Conservation (phyloP, 2,329 filamentous ascomycete species). For the Penicillium sp. region DNA sequence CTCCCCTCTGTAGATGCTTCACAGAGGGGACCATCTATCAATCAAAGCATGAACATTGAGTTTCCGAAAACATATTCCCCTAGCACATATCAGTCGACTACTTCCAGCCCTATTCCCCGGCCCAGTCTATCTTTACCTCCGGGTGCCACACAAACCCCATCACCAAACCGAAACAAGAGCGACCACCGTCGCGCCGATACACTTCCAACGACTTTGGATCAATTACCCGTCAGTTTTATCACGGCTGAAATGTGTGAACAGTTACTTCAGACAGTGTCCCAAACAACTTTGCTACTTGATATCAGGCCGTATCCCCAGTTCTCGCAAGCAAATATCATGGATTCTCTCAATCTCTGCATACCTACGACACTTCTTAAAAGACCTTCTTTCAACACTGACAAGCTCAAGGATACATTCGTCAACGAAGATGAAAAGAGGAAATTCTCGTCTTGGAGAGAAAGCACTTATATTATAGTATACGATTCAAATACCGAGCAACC, state of each 20-base stretch:
- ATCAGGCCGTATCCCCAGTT: slow-evolving; percentile 83
- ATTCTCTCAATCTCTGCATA: slow-evolving; percentile 89
- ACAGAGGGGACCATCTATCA: neutral
- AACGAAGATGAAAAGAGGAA: slow-evolving; percentile 63
- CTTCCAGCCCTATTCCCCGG: neutral
- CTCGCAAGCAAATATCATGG: slow-evolving; percentile 66
- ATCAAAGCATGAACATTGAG: neutral
- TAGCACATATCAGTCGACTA: neutral
- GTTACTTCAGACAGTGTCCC: slow-evolving; percentile 50
- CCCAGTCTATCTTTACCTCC: slow-evolving; percentile 3
- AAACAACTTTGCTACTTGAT: slow-evolving; percentile 70
- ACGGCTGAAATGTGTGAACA: slow-evolving; percentile 53
- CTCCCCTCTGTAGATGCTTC: slow-evolving; percentile 1
- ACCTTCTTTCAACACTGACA: slow-evolving; percentile 82
- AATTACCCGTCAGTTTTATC: slow-evolving; percentile 49
- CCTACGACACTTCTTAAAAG: slow-evolving; percentile 90
- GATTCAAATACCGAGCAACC: slow-evolving; percentile 71
- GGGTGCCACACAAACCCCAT: neutral
- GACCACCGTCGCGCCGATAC: slow-evolving; percentile 31
- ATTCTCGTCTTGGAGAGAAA: slow-evolving; percentile 72
- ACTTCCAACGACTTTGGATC: slow-evolving; percentile 49
- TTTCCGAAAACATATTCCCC: slow-evolving; percentile 11
- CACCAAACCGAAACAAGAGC: neutral
- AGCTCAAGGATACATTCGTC: slow-evolving; percentile 82
- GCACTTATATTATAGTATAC: slow-evolving; percentile 79